phyloP scores from a whole-genome alignment of 345 rosid genomes.

The Conringia planisiliqua region DNA sequence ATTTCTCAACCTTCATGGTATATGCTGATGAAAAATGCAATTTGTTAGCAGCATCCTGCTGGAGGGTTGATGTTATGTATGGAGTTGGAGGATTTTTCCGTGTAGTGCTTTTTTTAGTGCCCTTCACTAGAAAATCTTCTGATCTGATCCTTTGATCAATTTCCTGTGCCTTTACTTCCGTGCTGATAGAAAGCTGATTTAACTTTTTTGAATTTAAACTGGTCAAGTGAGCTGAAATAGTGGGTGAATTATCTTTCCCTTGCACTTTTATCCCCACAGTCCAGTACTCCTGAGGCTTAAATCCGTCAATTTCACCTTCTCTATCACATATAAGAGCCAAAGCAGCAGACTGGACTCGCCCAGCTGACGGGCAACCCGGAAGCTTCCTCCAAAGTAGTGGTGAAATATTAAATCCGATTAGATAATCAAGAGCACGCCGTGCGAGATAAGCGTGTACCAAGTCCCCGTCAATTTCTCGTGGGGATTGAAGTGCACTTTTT shows the following conservation, averaged over 20 bases:
- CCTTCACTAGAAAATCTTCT: constrained; percentile 52
- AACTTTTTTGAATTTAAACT: constrained; percentile 62
- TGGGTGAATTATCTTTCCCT: constrained; percentile 31
- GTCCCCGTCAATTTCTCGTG: constrained; percentile 80
- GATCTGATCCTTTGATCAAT: constrained; percentile 55
- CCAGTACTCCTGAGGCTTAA: constrained; percentile 87
- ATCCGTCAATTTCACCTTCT: constrained; percentile 88
- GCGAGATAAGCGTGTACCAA: constrained; percentile 96
- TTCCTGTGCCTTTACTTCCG: constrained; percentile 50
- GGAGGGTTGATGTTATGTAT: constrained; percentile 94
- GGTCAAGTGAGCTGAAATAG: constrained; percentile 64
- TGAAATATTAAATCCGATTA: constrained; percentile 91
- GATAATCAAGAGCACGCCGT: constrained; percentile 94
- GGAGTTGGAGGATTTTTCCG: constrained; percentile 89
- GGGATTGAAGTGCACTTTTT: constrained; percentile 68
- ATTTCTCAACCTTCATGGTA: constrained; percentile 81
- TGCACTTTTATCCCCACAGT: constrained; percentile 54
- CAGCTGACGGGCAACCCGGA: constrained; percentile 98
- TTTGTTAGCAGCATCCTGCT: constrained; percentile 97
- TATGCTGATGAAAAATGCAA: constrained; percentile 64
- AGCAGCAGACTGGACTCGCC: constrained; percentile 98
- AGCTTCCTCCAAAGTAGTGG: constrained; percentile 94
- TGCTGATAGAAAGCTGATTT: constrained; percentile 70
- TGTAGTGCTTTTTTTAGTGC: constrained; percentile 47
- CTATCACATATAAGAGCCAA: constrained; percentile 85